Base-by-base conservation (phyloP, 805 yeast genomes). In the Kluyveromyces aestuarii region DNA sequence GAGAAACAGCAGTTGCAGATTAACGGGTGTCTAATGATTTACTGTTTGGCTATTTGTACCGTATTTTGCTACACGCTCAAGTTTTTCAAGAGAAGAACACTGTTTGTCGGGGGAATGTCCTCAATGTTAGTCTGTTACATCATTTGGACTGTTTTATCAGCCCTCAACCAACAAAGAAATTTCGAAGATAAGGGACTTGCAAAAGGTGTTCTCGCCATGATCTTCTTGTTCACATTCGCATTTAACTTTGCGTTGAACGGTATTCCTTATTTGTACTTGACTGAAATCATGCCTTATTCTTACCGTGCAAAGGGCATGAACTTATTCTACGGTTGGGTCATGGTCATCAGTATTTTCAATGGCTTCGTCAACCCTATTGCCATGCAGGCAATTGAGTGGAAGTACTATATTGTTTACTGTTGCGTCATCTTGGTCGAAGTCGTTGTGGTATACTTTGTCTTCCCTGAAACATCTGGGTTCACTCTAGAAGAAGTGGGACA, bases 11-110 rank as follows among this genome's bases (percentile, higher is more conserved):
- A 77, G 61, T 69, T 77, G 48, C 59, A 72, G 45, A 71, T 77
- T 58, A 77, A 78, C 58, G 81, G 77, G 48, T 72, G 74, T 50
- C 69, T 76, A 52, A 72, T 70, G 72, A 62, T 73, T 50, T 76
- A 68, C 61, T 75, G 75, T 65, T 70, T 71, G 48, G 60, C 63
- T 45, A 54, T 64, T 40, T 63, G 71, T 13, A 51, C 66, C 35
- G 50, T 60, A 7, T 63, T 67, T 48, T 51, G 61, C 47, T 52
- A 61, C 37, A 63, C 63, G n/a, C 54, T 57, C 54, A 62, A 63
- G 45, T 44, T 35, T 27, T 54, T 70, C 49, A 69, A 58, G 41
- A 67, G 77, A 59, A 65, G 76, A 58, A 52, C 63, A 1, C 49
- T 66, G 48, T 69, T 72, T 53, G 48, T 73, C 45, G 43, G 60